Conservation (phyloP, 208 protist species). For the Porcisia deanei region DNA sequence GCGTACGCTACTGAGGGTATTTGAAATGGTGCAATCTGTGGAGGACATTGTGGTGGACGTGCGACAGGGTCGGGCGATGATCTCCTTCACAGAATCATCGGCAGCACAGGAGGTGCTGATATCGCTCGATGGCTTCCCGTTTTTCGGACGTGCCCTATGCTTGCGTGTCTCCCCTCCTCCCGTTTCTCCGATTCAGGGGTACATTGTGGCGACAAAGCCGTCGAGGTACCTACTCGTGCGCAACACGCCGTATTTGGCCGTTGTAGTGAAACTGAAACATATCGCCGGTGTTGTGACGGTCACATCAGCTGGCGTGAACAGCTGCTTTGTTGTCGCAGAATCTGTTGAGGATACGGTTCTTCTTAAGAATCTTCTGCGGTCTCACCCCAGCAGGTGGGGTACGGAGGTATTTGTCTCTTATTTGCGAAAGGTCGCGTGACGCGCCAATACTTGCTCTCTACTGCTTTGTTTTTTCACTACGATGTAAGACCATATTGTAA, state of each 20-base stretch:
- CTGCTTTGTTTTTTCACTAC: background rate
- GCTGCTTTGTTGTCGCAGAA: conserved; percentile 42
- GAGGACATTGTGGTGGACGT: conserved; percentile 75
- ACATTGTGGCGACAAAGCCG: conserved; percentile 48
- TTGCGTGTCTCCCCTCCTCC: conserved; percentile 52
- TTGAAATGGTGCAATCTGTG: conserved; percentile 33
- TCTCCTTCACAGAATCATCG: conserved; percentile 56
- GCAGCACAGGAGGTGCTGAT: conserved; percentile 73
- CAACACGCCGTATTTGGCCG: conserved; percentile 51
- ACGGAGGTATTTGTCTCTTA: conserved; percentile 42
- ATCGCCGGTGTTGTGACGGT: conserved; percentile 45
- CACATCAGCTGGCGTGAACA: conserved; percentile 39
- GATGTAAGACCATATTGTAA: conserved; percentile 4
- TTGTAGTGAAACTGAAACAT: conserved; percentile 56
- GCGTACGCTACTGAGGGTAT: conserved; percentile 48
- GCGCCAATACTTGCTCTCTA: conserved; percentile 1
- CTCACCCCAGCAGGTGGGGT: conserved; percentile 36
- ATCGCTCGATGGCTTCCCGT: conserved; percentile 52
- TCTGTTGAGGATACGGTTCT: conserved; percentile 18
- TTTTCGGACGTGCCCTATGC: conserved; percentile 59
- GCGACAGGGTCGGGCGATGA: conserved; percentile 39
- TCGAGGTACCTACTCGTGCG: conserved; percentile 46
- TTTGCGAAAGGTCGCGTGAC: conserved; percentile 24
- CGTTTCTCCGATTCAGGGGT: conserved; percentile 48
- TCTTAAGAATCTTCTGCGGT: conserved; percentile 20